Percentiles rank a stretch among this genome's conserved stretches.
Evolutionary conservation across 345 rosid species (phyloP).

Genomic region (Salix dunnii): DNA sequence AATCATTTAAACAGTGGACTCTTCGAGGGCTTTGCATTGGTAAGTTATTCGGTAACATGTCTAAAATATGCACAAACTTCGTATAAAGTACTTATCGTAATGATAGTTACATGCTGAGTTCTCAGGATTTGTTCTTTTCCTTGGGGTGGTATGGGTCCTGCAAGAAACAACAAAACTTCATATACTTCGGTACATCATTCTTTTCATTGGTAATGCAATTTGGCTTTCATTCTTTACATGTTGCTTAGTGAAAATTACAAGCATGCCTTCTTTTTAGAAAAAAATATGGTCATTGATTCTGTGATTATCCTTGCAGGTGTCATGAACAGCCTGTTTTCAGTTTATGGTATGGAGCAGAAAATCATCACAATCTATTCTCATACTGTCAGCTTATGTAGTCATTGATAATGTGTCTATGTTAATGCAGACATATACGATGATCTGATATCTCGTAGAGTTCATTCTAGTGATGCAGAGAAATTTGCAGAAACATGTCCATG

Average conservation of each 20-base stretch:
- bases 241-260: not conserved
- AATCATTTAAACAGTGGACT: constrained; percentile 23
- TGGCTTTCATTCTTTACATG: constrained; percentile 1
- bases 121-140: constrained; percentile 21
- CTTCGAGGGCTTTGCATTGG: constrained; percentile 27
- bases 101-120: constrained; percentile 8
- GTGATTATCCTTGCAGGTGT: constrained; percentile 11
- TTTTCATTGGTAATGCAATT: constrained; percentile 18
- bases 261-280: not conserved
- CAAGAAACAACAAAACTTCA: constrained; percentile 24
- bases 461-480: constrained; percentile 43
- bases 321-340: constrained; percentile 26
- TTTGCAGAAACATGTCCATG: constrained; percentile 94
- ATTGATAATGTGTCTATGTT: not conserved
- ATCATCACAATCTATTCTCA: not conserved
- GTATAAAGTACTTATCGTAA: not conserved
- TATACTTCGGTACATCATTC: constrained; percentile 19
- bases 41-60: constrained; percentile 11
- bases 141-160: constrained; percentile 25
- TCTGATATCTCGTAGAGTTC: constrained; percentile 21
- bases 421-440: constrained; percentile 79
- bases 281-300: not conserved
- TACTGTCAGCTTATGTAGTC: not conserved
- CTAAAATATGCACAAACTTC: not conserved
- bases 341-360: constrained; percentile 11